Conservation (phyloP, 805 yeast species). For the Candida jianshihensis region DNA sequence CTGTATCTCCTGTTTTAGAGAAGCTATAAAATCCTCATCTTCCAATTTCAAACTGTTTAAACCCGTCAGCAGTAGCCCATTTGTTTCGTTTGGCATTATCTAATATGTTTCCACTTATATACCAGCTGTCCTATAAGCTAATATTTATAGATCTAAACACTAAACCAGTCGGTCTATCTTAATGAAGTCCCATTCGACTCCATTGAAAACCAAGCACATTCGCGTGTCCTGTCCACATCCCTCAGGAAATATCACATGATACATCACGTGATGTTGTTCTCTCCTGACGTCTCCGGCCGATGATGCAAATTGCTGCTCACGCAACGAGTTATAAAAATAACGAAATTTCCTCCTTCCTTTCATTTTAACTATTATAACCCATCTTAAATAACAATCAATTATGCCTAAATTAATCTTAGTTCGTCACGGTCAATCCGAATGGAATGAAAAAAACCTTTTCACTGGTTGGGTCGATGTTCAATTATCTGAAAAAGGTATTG, state of each 20-base stretch:
- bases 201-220: too few relatives aligned
- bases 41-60: conserved; percentile 12
- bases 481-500: conserved; percentile 74
- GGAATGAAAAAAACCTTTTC: conserved; percentile 97
- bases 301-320: neutral
- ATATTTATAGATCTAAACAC: too few relatives aligned
- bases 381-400: conserved; percentile 4
- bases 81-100: conserved; percentile 7
- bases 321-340: neutral
- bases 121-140: too few relatives aligned
- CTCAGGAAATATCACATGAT: too few relatives aligned
- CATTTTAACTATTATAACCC: neutral
- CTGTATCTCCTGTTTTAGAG: conserved; percentile 21
- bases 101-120: neutral
- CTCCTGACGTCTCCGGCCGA: conserved; percentile 1
- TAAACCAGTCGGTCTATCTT: too few relatives aligned
- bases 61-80: conserved; percentile 23
- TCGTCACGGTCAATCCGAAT: conserved; percentile 99
- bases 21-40: conserved; percentile 10
- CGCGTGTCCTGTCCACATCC: too few relatives aligned
- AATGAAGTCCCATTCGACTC: too few relatives aligned
- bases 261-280: too few relatives aligned
- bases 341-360: neutral
- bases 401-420: conserved; percentile 76
- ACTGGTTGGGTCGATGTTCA: conserved; percentile 98